Conservation (phyloP, 345 rosid species). For the Reutealis trisperma region DNA sequence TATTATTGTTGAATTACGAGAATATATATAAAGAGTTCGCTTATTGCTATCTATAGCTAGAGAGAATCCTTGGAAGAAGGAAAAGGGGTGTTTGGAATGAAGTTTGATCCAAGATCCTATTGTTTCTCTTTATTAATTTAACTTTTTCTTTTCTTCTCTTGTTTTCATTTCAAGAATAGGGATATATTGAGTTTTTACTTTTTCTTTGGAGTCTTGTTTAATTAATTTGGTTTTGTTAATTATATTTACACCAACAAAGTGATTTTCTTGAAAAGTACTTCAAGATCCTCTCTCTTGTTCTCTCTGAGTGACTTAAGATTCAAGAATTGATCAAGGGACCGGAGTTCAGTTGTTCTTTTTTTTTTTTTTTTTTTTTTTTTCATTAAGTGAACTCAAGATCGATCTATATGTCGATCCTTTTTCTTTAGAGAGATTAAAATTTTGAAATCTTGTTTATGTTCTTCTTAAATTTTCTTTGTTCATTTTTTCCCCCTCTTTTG, state of each 20-base stretch:
- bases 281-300: slow-evolving; percentile 5
- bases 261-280: neutral
- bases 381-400: too few species aligned
- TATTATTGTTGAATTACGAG: slow-evolving; percentile 44
- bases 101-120: slow-evolving; percentile 49
- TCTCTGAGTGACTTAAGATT: neutral
- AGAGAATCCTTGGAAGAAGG: slow-evolving; percentile 29
- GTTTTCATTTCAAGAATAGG: neutral
- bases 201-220: neutral
- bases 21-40: slow-evolving; percentile 1
- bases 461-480: neutral
- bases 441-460: neutral
- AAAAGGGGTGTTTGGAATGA: slow-evolving; percentile 61
- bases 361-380: too few species aligned
- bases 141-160: neutral
- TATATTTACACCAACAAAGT: too few species aligned
- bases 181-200: neutral
- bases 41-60: neutral
- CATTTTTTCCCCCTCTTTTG: neutral
- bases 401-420: too few species aligned
- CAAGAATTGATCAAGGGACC: too few species aligned
- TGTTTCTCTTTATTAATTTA: neutral
- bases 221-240: too few species aligned
- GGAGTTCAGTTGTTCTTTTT: too few species aligned
- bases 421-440: neutral